These are phyloP conservation scores for Fraxinus velutina DNA, from an alignment of 305 asterid genomes.

Conservation along the genomic window DNA sequence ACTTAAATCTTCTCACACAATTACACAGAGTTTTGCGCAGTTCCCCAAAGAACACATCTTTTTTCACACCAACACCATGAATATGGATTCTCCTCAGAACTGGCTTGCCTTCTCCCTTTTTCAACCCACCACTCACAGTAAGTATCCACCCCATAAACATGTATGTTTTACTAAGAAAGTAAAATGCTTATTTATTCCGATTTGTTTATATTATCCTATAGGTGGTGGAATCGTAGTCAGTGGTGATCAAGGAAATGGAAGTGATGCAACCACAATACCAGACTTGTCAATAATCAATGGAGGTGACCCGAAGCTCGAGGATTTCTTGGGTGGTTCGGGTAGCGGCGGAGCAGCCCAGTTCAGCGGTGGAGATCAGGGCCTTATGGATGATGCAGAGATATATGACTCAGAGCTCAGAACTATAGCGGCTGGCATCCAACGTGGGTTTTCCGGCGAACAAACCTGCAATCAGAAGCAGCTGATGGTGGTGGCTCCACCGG, in stretches of 20 bases:
- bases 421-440: constrained; percentile 51
- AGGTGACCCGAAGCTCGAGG: constrained; percentile 62
- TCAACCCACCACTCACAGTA: constrained; percentile 25
- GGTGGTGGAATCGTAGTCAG: constrained; percentile 25
- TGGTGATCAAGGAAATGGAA: constrained; percentile 28
- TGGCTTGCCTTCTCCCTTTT: constrained; percentile 83
- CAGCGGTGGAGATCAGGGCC: constrained; percentile 17
- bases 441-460: constrained; percentile 43
- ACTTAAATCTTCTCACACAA: constrained; percentile 17
- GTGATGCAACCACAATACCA: constrained; percentile 4
- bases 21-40: constrained; percentile 35
- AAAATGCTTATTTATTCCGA: not conserved
- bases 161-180: not conserved
- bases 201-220: constrained; percentile 17
- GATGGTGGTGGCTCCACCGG: constrained; percentile 28
- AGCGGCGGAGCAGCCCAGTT: constrained; percentile 23
- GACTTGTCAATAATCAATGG: constrained; percentile 23
- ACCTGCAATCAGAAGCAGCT: constrained; percentile 28
- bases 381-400: constrained; percentile 19
- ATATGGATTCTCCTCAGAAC: constrained; percentile 67
- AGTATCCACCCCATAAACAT: not conserved
- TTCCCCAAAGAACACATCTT: constrained; percentile 45
- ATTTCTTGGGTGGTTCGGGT: constrained; percentile 48
- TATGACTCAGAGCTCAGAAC: constrained; percentile 65
- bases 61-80: constrained; percentile 40